phyloP scores from a whole-genome alignment of 257 asterid species.

The Nicotiana paniculata region DNA sequence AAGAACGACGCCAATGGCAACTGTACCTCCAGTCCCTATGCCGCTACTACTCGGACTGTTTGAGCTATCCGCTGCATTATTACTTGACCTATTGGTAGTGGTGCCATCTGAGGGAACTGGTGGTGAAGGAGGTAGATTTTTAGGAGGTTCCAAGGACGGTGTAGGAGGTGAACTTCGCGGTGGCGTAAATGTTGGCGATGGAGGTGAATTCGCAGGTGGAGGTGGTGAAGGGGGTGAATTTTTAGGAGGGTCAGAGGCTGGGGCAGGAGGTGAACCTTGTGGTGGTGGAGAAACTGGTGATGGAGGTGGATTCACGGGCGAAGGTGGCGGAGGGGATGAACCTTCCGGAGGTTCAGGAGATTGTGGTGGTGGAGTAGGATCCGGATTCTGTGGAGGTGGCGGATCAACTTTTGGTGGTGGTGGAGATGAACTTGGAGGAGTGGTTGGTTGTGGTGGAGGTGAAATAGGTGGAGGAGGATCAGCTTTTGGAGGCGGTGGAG shows the following conservation, averaged over 20 bases:
- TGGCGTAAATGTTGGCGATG: constrained; percentile 12
- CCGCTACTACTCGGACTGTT: constrained; percentile 33
- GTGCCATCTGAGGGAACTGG: constrained; percentile 36
- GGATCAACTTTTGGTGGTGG: constrained; percentile 23
- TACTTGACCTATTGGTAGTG: constrained; percentile 19
- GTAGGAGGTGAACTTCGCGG: constrained; percentile 18
- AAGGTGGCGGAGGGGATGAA: constrained; percentile 32
- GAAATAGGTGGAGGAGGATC: constrained; percentile 15
- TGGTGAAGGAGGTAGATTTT: constrained; percentile 31
- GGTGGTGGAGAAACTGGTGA: constrained; percentile 33
- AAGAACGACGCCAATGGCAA: constrained; percentile 35
- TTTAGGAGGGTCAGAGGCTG: constrained; percentile 20
- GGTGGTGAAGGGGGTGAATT: constrained; percentile 14
- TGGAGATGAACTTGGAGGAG: constrained; percentile 15
- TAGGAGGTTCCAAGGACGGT: constrained; percentile 24
- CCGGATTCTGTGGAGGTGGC: constrained; percentile 26
- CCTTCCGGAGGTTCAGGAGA: constrained; percentile 28
- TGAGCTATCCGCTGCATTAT: constrained; percentile 31
- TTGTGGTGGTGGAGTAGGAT: constrained; percentile 24
- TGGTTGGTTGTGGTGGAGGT: constrained; percentile 19
- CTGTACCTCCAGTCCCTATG: constrained; percentile 40
- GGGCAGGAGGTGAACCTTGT: constrained; percentile 40
- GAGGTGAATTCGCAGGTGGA: constrained; percentile 9
- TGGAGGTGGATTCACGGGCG: constrained; percentile 29
- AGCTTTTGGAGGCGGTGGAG: constrained; percentile 21